Conservation (phyloP, 1,284 basidiomycete genomes). For the Ganoderma leucocontextum region DNA sequence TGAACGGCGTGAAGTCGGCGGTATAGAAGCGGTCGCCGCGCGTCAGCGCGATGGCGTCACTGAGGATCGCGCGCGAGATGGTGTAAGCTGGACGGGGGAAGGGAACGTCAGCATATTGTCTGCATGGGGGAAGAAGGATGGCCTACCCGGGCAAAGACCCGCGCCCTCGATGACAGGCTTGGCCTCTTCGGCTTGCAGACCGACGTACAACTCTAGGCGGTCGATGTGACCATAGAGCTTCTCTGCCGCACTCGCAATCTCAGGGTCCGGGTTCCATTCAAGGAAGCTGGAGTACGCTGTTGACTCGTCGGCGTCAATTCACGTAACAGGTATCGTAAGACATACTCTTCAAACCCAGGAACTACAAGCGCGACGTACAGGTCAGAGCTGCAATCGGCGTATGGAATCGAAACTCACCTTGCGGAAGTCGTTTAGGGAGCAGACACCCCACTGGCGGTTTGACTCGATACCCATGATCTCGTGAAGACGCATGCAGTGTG, state of each 20-base stretch:
- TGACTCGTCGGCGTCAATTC: neutral
- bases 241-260: conserved; percentile 77
- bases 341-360: conserved; percentile 78
- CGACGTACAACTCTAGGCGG: conserved; percentile 84
- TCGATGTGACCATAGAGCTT: conserved; percentile 82
- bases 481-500: conserved; percentile 75
- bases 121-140: neutral
- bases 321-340: neutral
- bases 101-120: neutral
- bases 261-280: conserved; percentile 85
- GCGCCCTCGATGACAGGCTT: conserved; percentile 82
- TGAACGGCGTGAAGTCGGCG: conserved; percentile 81
- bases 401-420: conserved; percentile 50
- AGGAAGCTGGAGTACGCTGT: conserved; percentile 66
- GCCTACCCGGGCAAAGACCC: conserved; percentile 79
- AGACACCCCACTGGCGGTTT: conserved; percentile 82
- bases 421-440: conserved; percentile 88
- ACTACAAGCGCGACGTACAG: conserved; percentile 47
- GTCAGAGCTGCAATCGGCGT: neutral
- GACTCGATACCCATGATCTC: conserved; percentile 87
- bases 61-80: conserved; percentile 86
- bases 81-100: conserved; percentile 67
- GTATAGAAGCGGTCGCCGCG: conserved; percentile 88
- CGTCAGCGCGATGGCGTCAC: conserved; percentile 87
- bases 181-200: conserved; percentile 70